Percentiles rank a stretch among this genome's conserved stretches.
phyloP scores from a whole-genome alignment of 176 grass and related monocot species.

The Olyra latifolia region DNA sequence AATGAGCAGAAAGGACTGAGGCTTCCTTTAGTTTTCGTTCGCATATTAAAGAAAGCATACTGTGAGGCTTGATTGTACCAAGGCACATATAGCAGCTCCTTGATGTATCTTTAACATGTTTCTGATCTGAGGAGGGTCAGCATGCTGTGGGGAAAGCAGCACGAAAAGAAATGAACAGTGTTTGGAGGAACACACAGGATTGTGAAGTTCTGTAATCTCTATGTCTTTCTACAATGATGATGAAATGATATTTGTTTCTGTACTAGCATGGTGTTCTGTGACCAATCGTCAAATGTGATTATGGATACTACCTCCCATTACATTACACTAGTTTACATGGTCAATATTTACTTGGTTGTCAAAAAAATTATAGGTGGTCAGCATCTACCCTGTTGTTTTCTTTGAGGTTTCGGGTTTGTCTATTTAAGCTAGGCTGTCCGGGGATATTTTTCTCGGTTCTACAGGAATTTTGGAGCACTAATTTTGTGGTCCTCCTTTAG shows the following conservation, averaged over 20 bases:
- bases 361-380: not conserved
- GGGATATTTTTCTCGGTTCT: not conserved
- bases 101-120: constrained; percentile 17
- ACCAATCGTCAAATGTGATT: not conserved
- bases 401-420: not conserved
- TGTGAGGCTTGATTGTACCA: constrained; percentile 11
- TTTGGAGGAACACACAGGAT: not conserved
- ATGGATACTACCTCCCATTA: not conserved
- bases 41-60: constrained; percentile 13
- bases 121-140: not conserved
- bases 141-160: not conserved
- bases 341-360: not conserved
- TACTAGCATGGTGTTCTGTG: not conserved
- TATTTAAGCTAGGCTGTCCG: not conserved
- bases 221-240: not conserved
- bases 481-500: not conserved
- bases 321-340: not conserved
- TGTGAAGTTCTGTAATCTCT: not conserved
- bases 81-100: constrained; percentile 14
- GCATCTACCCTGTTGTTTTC: not conserved
- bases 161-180: not conserved
- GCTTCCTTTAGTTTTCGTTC: constrained; percentile 6
- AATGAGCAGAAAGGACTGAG: constrained; percentile 32
- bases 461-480: not conserved
- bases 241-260: not conserved